Evolutionary conservation across 2,329 filamentous ascomycete species (phyloP).

Genomic region (Harringtonia lauricola): DNA sequence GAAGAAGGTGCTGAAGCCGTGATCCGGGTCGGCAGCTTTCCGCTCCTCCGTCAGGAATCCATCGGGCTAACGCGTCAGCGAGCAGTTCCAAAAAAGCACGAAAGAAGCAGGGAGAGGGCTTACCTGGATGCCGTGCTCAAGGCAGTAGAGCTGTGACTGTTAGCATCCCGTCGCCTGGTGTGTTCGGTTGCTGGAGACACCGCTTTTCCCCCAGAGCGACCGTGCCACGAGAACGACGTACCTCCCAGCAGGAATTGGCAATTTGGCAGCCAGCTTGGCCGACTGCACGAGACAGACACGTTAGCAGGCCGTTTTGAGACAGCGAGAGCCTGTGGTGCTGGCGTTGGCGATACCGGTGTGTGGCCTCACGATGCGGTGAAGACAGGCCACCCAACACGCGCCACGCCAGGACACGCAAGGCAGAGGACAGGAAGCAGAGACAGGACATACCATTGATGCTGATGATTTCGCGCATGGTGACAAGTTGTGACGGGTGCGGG

Average conservation of each 20-base stretch:
- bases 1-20: constrained; percentile 99
- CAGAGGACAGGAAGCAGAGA: background rate
- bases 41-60: constrained; percentile 97
- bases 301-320: constrained; percentile 33
- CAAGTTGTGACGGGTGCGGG: constrained; percentile 6
- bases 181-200: background rate
- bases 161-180: constrained; percentile 5
- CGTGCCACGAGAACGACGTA: constrained; percentile 35
- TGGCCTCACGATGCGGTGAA: constrained; percentile 10
- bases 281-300: constrained; percentile 53
- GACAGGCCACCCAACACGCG: constrained; percentile 11
- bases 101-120: constrained; percentile 16
- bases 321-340: too few relatives aligned
- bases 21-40: constrained; percentile 84
- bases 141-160: constrained; percentile 82
- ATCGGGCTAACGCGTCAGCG: constrained; percentile 62
- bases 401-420: constrained; percentile 8
- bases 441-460: constrained; percentile 77
- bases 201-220: too few relatives aligned
- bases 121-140: constrained; percentile 99
- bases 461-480: constrained; percentile 97
- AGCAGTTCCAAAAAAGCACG: background rate
- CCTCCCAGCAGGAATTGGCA: constrained; percentile 99
- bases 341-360: background rate
- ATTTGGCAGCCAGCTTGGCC: constrained; percentile 99